Evolutionary conservation across 495 filamentous ascomycete genomes (phyloP).

Genomic region (Pyrenopolyporus hunteri): DNA sequence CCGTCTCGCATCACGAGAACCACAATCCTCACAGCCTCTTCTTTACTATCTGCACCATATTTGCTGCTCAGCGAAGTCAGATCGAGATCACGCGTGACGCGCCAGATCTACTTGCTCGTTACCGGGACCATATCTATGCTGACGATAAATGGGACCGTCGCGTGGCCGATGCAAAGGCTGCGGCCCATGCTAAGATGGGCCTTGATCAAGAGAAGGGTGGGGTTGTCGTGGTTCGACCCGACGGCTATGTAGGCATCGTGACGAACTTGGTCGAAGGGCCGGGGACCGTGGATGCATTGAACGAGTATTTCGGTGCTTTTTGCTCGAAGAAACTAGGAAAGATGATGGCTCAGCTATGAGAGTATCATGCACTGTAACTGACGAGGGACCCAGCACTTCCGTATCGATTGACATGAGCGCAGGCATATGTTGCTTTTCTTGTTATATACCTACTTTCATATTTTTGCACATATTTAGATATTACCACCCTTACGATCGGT

Average conservation of each 20-base stretch:
- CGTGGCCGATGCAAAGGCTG: conserved; percentile 69
- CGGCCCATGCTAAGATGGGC: conserved; percentile 88
- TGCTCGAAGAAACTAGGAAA: conserved; percentile 53
- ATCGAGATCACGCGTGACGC: conserved; percentile 70
- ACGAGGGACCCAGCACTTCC: not conserved
- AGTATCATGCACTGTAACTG: not conserved
- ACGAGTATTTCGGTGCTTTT: conserved; percentile 80
- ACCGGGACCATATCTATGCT: conserved; percentile 83
- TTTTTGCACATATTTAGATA: too few species aligned
- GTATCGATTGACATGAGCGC: not conserved
- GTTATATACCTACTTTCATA: not conserved
- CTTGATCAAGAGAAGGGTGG: conserved; percentile 74
- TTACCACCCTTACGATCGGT: too few species aligned
- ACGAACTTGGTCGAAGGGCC: conserved; percentile 73
- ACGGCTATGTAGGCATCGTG: conserved; percentile 83
- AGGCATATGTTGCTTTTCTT: not conserved
- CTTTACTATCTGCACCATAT: conserved; percentile 77
- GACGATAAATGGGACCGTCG: conserved; percentile 80
- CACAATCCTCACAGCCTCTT: conserved; percentile 84
- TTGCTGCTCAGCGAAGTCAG: conserved; percentile 65
- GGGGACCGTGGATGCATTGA: conserved; percentile 80
- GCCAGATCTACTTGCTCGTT: conserved; percentile 71
- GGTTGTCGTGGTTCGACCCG: conserved; percentile 81
- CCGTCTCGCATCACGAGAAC: conserved; percentile 77
- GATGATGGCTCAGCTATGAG: conserved; percentile 43